phyloP scores from a whole-genome alignment of 2,329 filamentous ascomycete genomes.

The Apiospora arundinis region DNA sequence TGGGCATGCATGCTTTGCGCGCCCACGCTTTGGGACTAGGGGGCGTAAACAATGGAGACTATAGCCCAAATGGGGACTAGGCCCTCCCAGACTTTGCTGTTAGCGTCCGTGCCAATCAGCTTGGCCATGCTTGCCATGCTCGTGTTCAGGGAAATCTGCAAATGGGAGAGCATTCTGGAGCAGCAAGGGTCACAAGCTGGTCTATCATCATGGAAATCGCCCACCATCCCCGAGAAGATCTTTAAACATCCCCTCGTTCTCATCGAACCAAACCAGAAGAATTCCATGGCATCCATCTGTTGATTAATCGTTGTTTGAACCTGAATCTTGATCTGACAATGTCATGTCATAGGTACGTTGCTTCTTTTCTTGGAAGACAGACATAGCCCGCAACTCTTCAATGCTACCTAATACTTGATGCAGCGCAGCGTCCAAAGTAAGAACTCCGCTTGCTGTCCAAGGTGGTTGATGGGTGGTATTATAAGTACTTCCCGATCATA shows the following conservation, averaged over 20 bases:
- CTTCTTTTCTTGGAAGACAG: too few species aligned
- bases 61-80: neutral
- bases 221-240: constrained; percentile 1
- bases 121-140: neutral
- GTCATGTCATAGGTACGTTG: too few species aligned
- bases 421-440: neutral
- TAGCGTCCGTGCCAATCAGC: neutral
- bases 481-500: neutral
- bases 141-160: neutral
- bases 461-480: neutral
- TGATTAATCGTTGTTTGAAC: neutral
- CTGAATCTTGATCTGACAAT: neutral
- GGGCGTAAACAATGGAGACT: neutral
- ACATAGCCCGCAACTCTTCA: neutral
- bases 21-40: neutral
- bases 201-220: neutral
- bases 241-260: neutral
- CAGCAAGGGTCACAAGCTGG: neutral
- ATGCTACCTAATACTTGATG: neutral
- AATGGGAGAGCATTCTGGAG: neutral
- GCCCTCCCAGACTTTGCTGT: neutral
- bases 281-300: too few species aligned
- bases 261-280: too few species aligned
- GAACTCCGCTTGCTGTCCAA: neutral
- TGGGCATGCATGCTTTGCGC: neutral